These are phyloP conservation scores for Triangularia verruculosa DNA, from an alignment of 2,329 filamentous ascomycete genomes.

Conservation along the genomic window DNA sequence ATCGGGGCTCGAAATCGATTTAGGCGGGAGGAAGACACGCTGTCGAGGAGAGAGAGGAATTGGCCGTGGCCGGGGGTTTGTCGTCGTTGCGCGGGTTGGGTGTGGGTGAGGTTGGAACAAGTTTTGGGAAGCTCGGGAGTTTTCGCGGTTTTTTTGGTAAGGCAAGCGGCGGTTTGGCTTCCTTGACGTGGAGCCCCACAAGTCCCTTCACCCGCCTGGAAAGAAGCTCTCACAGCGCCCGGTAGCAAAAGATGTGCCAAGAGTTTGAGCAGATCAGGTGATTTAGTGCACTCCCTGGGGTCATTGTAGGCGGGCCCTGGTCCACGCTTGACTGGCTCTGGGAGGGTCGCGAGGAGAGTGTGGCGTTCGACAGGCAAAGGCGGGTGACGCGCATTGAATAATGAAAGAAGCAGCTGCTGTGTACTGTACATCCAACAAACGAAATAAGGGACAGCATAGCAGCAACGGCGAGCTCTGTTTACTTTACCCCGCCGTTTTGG, in stretches of 20 bases:
- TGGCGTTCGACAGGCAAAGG: not conserved
- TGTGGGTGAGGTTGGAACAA: slow-evolving; percentile 17
- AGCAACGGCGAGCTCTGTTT: not conserved
- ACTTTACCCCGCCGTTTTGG: not conserved
- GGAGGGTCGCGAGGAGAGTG: not conserved
- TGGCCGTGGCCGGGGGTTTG: slow-evolving; percentile 20
- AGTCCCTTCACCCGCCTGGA: not conserved
- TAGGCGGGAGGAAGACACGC: slow-evolving; percentile 5
- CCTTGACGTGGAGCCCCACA: not conserved
- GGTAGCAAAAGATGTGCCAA: not conserved
- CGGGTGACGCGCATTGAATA: not conserved
- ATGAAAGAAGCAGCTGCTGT: not conserved
- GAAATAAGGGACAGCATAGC: not conserved
- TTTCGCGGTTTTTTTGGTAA: slow-evolving; percentile 34
- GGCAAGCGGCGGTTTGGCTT: not conserved
- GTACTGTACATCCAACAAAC: not conserved
- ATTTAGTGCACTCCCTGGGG: not conserved
- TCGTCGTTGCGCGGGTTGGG: slow-evolving; percentile 31
- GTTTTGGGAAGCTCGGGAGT: slow-evolving; percentile 34
- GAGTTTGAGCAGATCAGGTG: not conserved
- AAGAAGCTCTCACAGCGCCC: not conserved
- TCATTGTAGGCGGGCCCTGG: not conserved
- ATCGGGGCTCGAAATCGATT: not conserved
- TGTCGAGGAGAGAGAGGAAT: slow-evolving; percentile 11
- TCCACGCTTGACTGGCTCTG: not conserved